phyloP scores from a whole-genome alignment of 1,139 yeast species.

The Taphrina wiesneri region DNA sequence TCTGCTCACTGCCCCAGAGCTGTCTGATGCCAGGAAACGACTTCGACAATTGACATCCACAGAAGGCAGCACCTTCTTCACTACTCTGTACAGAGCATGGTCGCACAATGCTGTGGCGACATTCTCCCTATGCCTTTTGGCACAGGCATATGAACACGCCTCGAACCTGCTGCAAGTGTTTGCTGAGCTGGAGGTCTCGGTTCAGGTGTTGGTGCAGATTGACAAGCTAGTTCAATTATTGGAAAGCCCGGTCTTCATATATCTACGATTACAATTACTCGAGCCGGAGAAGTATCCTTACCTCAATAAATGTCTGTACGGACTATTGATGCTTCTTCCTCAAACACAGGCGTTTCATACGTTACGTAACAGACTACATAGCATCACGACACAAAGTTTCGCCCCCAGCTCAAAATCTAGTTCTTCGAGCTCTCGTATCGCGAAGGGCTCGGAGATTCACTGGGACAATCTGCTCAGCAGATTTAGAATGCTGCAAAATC shows the following conservation, averaged over 20 bases:
- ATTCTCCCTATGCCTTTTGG: slow-evolving; percentile 76
- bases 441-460: slow-evolving; percentile 10
- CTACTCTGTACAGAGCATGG: slow-evolving; percentile 84
- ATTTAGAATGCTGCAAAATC: slow-evolving; percentile 12
- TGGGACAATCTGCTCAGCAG: slow-evolving; percentile 14
- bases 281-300: slow-evolving; percentile 84
- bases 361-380: slow-evolving; percentile 70
- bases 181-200: slow-evolving; percentile 72
- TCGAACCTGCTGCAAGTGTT: slow-evolving; percentile 73
- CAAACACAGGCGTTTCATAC: slow-evolving; percentile 91
- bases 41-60: slow-evolving; percentile 10
- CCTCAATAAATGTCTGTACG: slow-evolving; percentile 83
- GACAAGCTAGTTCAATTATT: slow-evolving; percentile 77
- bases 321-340: slow-evolving; percentile 89
- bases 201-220: slow-evolving; percentile 70
- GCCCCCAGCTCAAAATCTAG: slow-evolving; percentile 4
- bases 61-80: slow-evolving; percentile 67
- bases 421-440: background rate
- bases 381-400: slow-evolving; percentile 45
- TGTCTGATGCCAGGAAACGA: slow-evolving; percentile 28
- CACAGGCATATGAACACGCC: slow-evolving; percentile 88
- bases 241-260: slow-evolving; percentile 87
- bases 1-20: slow-evolving; percentile 63
- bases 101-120: slow-evolving; percentile 89
- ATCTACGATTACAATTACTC: slow-evolving; percentile 74